Base-by-base conservation (phyloP, 2,329 filamentous ascomycete genomes). In the Arthrobotrys iridis region DNA sequence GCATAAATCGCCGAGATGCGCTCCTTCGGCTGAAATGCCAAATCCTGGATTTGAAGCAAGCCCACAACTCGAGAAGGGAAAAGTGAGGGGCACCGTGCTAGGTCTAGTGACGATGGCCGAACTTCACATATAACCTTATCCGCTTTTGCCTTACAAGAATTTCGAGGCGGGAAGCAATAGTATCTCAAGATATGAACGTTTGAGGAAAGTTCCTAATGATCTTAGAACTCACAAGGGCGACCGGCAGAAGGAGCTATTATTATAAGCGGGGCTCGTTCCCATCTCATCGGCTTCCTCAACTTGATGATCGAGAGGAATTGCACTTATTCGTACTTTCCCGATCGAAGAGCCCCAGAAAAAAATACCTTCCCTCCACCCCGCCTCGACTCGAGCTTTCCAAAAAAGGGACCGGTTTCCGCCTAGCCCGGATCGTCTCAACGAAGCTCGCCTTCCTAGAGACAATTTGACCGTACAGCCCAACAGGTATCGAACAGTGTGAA, bases 1-100 rank as follows among this genome's bases (percentile, higher is more conserved):
- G 41, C 52, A 40, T 67, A 74, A 67, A 20, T 67, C 70, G 70
- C 52, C 70, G 70, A 74, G 70, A 74, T 74, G 70, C 70, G 62
- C 70, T 74, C 70, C 70, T 74, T 74, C 70, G 70, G 70, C 70
- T 73, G 68, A 73, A 73, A 52, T 73, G 52, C 43, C 60, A 73
- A 66, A 73, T 66, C 68, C 68, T 65, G 60, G 68, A 22, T 58
- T 59, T 13, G 15, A 45, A 64, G 50, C 40, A 59, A 72, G 41
- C 40, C 64, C 52, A 40, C 26, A n/a, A 26, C 26, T 24, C 20
- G 33, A 50, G 37, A 58, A 28, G 52, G 33, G 37, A 35, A 52
- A 64, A 35, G 26, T 66, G 68, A 73, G 68, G 43, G 58, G 58
- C 45, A 64, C 45, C 37, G 57, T 71, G 58, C 37, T 67, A 40